Evolutionary conservation across 2,329 filamentous ascomycete genomes (phyloP).

Genomic region (Microdochium bolleyi): DNA sequence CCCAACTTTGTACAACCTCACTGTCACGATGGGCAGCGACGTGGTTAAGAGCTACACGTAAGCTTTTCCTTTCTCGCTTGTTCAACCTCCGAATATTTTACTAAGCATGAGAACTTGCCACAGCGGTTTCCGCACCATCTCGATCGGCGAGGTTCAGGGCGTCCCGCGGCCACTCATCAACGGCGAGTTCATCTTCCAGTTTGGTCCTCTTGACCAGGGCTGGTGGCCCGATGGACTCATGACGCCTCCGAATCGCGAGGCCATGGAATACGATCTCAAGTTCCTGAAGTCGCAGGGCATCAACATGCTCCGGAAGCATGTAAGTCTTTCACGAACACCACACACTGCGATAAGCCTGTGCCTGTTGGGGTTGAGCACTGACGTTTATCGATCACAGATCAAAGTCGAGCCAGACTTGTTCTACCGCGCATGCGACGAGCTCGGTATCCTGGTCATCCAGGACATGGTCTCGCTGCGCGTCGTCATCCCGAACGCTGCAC

Average conservation of each 20-base stretch:
- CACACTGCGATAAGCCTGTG: background rate
- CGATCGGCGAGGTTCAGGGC: conserved; percentile 46
- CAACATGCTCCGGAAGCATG: conserved; percentile 66
- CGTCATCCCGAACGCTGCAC: conserved; percentile 25
- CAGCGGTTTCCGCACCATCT: conserved; percentile 56
- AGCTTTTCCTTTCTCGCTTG: background rate
- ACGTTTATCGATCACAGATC: conserved; percentile 30
- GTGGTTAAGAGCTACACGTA: conserved; percentile 51
- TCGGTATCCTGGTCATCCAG: conserved; percentile 61
- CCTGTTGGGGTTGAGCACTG: too few species aligned
- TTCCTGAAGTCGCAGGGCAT: conserved; percentile 58
- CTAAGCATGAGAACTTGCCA: background rate
- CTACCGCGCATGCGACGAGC: conserved; percentile 58
- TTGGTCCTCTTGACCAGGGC: conserved; percentile 51
- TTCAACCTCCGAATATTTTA: background rate
- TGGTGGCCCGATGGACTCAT: conserved; percentile 66
- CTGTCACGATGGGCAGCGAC: conserved; percentile 43
- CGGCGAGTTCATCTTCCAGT: conserved; percentile 59
- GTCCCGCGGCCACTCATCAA: conserved; percentile 57
- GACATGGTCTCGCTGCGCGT: conserved; percentile 58
- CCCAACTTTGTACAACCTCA: conserved; percentile 57
- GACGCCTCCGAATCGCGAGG: conserved; percentile 55
- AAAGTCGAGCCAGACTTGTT: conserved; percentile 61
- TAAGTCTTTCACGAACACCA: too few species aligned
- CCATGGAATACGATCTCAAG: conserved; percentile 59